Evolutionary conservation across 1,139 yeast genomes (phyloP), one percentile per base, ranked within the genome.

Genomic region (Blastobotrys buckinghamii): DNA sequence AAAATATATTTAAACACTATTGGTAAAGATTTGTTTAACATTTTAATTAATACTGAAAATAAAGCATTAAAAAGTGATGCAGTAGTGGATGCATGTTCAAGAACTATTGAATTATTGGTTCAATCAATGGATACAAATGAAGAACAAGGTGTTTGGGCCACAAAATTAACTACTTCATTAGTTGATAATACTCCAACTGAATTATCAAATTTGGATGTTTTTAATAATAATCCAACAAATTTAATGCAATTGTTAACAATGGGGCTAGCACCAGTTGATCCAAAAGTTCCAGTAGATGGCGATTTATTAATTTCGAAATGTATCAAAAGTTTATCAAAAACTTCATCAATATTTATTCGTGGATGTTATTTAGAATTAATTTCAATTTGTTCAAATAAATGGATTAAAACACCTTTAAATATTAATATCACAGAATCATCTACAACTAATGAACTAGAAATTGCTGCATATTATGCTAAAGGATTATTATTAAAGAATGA

Each of bases 401-500:
- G 76, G 74, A 6, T 16, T 2, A 30, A 40, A 24, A 5, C 24
- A 10, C 22, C 2, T 13, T 27, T n/a, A 20, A 17, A 34, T 3
- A 15, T 40, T 10, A 17, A 33, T 2, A 56, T 15, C 36, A 16
- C 26, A 22, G 39, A 35, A 42, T n/a, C 10, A 8, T 22, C 20
- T 5, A 2, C 34, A 7, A 22, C 17, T 10, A 45, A 45, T 24
- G 40, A 27, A 12, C 39, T 45, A n/a, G 48, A 45, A 24, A 45
- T 45, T n/a, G 39, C 48, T 29, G 69, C 81, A 0, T 88, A 96
- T 96, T 65, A 81, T 6, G 69, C 81, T 27, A 89, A 87, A 63
- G 94, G 86, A 0, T 71, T 85, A 44, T 61, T 86, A 1, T 61
- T 86, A 62, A 79, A 76, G 56, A 75, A 77, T 50, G 83, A 84